Evolutionary conservation across 345 rosid species (phyloP), one percentile per base, ranked within the genome.

Genomic region (Rhizophora mangle): DNA sequence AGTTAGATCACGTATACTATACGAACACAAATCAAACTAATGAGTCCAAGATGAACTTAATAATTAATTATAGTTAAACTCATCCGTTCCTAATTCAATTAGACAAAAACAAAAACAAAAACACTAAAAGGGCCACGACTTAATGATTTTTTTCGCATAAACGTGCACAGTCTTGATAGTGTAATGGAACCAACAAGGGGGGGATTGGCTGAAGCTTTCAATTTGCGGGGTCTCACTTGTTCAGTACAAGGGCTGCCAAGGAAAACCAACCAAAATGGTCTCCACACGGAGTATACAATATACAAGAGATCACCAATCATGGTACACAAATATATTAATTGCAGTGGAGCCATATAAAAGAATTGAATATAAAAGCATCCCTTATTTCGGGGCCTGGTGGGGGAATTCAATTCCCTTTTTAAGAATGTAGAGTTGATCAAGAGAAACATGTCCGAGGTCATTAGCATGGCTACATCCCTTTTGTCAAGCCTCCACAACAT

Each of bases 181-280:
- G 53, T 32, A 29, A 54, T 18, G 53, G 37, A 32, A 64, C 57
- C 24, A 24, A 39, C 53, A 9, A 55, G 26, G 19, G 24, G 24
- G 64, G 74, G 51, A 54, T 43, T 34, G 63, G 65, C 30, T 8
- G 51, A 55, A 37, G 8, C 43, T 75, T 64, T 65, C 62, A 62
- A 20, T 18, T 18, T 27, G 71, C 62, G 71, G 68, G 76, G 47
- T 30, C 63, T 60, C 8, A 18, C 26, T 55, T 56, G n/a, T 4
- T 10, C 22, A 57, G 64, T 21, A 43, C 57, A 62, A 68, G 72
- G 81, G 78, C 79, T 64, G 76, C 74, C 71, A 46, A 71, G 79
- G 80, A 81, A 68, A 68, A 74, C 79, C 74, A 67, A 21, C 72
- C 78, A 74, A 76, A 78, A 52, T 74, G 84, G 81, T 80, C 79